These are phyloP conservation scores for Iberis amara DNA, from an alignment of 441 rosid species.

Conservation along the genomic window DNA sequence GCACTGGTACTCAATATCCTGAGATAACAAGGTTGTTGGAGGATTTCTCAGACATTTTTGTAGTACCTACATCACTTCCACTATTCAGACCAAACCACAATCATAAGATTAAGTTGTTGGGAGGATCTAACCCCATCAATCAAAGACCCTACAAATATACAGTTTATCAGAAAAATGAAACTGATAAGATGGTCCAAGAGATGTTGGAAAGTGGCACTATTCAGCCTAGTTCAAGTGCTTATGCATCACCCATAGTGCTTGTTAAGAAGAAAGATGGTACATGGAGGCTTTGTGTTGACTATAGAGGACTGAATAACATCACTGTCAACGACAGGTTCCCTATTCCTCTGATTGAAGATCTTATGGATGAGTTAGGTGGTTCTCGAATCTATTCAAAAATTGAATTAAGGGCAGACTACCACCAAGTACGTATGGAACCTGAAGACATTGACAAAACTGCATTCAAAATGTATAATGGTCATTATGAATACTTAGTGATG, in stretches of 20 bases:
- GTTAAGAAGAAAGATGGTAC: slow-evolving; percentile 24
- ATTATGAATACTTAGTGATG: neutral
- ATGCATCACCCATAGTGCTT: slow-evolving; percentile 1
- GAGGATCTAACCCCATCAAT: neutral
- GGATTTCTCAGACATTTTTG: no score
- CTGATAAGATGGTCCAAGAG: neutral
- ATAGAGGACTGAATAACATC: neutral
- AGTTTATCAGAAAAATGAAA: neutral
- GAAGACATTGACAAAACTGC: neutral
- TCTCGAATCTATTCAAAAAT: no score
- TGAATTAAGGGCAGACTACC: neutral
- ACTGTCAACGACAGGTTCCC: slow-evolving; percentile 11
- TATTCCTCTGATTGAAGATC: no score
- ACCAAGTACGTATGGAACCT: neutral
- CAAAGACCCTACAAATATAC: neutral
- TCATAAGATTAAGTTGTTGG: neutral
- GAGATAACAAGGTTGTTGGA: no score
- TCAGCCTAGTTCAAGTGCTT: slow-evolving; percentile 2
- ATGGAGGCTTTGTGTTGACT: slow-evolving; percentile 1
- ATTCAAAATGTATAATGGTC: neutral
- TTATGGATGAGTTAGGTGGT: no score
- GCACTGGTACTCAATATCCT: no score
- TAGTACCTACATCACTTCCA: neutral
- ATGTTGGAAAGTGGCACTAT: slow-evolving; percentile 1
- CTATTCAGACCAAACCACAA: neutral